Evolutionary conservation across 2,329 filamentous ascomycete species (phyloP).

Genomic region (Nemania serpens): DNA sequence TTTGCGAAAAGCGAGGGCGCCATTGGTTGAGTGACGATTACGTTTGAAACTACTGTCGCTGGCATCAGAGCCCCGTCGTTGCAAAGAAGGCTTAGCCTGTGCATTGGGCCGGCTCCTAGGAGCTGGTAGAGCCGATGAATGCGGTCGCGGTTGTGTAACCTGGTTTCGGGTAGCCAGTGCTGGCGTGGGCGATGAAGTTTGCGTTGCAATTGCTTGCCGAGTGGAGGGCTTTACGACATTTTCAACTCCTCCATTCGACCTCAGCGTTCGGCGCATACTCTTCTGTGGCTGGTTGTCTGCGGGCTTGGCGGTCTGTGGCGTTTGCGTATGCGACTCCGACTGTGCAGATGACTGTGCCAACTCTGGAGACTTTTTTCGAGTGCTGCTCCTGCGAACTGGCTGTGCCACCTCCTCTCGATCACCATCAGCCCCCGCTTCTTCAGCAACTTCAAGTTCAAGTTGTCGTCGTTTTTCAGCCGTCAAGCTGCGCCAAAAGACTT

Average conservation of each 20-base stretch:
- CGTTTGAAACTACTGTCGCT: slow-evolving; percentile 86
- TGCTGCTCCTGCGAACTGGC: slow-evolving; percentile 38
- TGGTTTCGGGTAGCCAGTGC: slow-evolving; percentile 14
- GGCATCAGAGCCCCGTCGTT: slow-evolving; percentile 64
- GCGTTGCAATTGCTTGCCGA: slow-evolving; percentile 16
- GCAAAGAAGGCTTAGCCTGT: slow-evolving; percentile 43
- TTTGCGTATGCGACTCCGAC: slow-evolving; percentile 46
- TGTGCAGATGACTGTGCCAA: slow-evolving; percentile 39
- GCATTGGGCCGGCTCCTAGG: slow-evolving; percentile 19
- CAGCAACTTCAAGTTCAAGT: slow-evolving; percentile 61
- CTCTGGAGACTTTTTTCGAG: slow-evolving; percentile 48
- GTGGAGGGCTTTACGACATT: slow-evolving; percentile 7
- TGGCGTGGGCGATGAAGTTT: slow-evolving; percentile 20
- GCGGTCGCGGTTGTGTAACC: slow-evolving; percentile 10
- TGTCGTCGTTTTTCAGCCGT: slow-evolving; percentile 66
- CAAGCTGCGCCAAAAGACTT: slow-evolving; percentile 71
- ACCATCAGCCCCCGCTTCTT: slow-evolving; percentile 56
- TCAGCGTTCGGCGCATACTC: slow-evolving; percentile 41
- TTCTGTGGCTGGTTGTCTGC: slow-evolving; percentile 17
- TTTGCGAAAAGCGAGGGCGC: slow-evolving; percentile 67
- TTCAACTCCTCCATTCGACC: slow-evolving; percentile 23
- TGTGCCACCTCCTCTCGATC: slow-evolving; percentile 46
- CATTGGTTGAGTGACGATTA: slow-evolving; percentile 51
- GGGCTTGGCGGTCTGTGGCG: slow-evolving; percentile 43
- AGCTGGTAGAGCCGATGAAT: slow-evolving; percentile 9